Evolutionary conservation across 352 stramenopile species (phyloP).

Genomic region (Aphanomyces euteiches): DNA sequence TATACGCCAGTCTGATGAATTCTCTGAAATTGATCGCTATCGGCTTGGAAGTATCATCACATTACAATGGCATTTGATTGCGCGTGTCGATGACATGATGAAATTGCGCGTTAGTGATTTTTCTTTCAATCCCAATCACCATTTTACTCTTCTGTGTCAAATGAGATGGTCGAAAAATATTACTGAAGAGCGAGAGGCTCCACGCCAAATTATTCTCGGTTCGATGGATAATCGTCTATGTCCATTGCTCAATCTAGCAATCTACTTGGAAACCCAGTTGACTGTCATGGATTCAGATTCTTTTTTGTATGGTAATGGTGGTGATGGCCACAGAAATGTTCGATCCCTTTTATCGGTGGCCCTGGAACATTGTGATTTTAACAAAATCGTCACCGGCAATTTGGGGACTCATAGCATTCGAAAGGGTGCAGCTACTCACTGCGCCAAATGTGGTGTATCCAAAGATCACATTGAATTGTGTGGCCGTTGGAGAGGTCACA

Average conservation of each 20-base stretch:
- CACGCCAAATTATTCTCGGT: neutral
- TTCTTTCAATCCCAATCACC: neutral
- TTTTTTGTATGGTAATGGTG: slow-evolving; percentile 5
- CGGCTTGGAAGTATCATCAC: slow-evolving; percentile 6
- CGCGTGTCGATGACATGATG: neutral
- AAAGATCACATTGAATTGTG: slow-evolving; percentile 5
- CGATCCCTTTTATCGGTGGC: neutral
- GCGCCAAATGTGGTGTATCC: slow-evolving; percentile 1
- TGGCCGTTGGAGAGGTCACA: slow-evolving; percentile 6
- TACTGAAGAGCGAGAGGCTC: neutral
- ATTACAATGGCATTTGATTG: slow-evolving; percentile 6
- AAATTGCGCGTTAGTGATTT: neutral
- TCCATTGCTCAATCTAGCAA: slow-evolving; percentile 1
- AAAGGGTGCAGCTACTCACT: slow-evolving; percentile 2
- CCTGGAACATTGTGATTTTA: neutral
- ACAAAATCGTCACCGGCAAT: neutral
- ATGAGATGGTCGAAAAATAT: neutral
- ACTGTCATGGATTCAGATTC: neutral
- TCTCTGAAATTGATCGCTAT: neutral
- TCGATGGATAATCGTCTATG: slow-evolving; percentile 1
- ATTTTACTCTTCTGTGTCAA: neutral
- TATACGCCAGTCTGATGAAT: neutral
- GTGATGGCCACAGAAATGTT: neutral
- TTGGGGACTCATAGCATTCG: neutral
- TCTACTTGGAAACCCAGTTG: slow-evolving; percentile 1